Conservation (phyloP, 192 early-diverging fungal species). For the Chytriomyces confervae region DNA sequence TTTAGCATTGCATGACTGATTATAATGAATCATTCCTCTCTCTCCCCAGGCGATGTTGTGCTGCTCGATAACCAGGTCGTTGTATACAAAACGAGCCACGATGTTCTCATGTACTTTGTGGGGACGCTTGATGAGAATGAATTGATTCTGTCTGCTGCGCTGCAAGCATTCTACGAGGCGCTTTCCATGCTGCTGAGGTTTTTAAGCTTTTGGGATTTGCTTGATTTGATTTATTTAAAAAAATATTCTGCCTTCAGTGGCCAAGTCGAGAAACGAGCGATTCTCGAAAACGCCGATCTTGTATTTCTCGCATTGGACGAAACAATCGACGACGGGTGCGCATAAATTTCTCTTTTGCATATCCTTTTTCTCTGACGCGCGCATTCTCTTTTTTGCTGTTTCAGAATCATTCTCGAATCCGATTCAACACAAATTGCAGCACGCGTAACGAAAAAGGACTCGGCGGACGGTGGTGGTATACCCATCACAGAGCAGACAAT, state of each 20-base stretch:
- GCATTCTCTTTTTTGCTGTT: neutral
- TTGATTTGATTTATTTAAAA: no score
- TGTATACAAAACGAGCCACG: conserved; percentile 82
- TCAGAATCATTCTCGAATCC: conserved; percentile 54
- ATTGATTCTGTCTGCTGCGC: conserved; percentile 76
- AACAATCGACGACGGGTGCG: conserved; percentile 89
- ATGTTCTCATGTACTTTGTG: conserved; percentile 90
- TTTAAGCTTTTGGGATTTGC: no score
- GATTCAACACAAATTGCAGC: conserved; percentile 51
- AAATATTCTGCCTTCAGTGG: conserved; percentile 58
- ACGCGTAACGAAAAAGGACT: conserved; percentile 53
- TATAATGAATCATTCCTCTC: neutral
- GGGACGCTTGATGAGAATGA: conserved; percentile 94
- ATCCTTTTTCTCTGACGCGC: neutral
- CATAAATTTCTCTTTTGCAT: neutral
- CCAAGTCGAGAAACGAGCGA: conserved; percentile 87
- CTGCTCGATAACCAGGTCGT: conserved; percentile 92
- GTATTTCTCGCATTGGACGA: conserved; percentile 92
- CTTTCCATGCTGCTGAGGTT: conserved; percentile 80
- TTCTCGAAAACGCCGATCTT: conserved; percentile 91
- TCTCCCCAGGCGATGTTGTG: conserved; percentile 85
- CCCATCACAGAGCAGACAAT: conserved; percentile 54
- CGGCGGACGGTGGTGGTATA: conserved; percentile 41
- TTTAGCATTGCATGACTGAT: neutral
- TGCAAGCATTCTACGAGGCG: conserved; percentile 85